Evolutionary conservation across 1,139 yeast genomes (phyloP).

Genomic region (Candida dubliniensis): DNA sequence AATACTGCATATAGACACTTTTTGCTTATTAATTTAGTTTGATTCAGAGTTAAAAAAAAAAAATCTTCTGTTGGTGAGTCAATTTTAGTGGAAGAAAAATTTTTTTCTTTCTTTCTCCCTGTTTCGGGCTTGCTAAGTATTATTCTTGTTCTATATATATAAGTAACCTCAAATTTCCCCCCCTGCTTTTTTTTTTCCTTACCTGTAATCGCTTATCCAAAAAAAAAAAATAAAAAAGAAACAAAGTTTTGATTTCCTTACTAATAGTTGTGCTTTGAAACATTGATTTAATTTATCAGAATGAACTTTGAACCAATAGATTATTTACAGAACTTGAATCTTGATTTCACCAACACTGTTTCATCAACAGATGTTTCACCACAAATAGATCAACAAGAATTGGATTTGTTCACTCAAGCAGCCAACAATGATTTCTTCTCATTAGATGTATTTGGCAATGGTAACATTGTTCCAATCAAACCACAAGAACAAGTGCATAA

Average conservation of each 20-base stretch:
- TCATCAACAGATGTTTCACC: conserved; percentile 22
- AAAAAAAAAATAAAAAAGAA: neutral
- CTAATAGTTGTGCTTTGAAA: neutral
- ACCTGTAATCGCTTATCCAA: neutral
- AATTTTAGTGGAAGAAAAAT: neutral
- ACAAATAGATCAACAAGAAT: conserved; percentile 30
- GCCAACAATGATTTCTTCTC: conserved; percentile 41
- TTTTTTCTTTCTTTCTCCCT: neutral
- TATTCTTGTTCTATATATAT: neutral
- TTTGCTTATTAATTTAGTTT: neutral
- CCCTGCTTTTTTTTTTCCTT: neutral
- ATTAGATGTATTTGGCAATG: conserved; percentile 42
- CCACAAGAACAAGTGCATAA: conserved; percentile 10
- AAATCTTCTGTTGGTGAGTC: neutral
- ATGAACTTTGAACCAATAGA: conserved; percentile 49
- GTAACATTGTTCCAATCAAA: conserved; percentile 20
- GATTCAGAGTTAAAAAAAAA: neutral
- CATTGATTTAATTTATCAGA: conserved; percentile 1
- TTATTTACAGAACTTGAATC: conserved; percentile 42
- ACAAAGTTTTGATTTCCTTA: no score
- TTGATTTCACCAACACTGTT: conserved; percentile 28
- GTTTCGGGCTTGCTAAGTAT: neutral
- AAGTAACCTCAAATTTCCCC: neutral
- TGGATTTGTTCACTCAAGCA: conserved; percentile 44
- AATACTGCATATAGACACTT: neutral